Evolutionary conservation across 805 yeast genomes (phyloP), one percentile per base, ranked within the genome.

Genomic region (Monosporozyma unispora): DNA sequence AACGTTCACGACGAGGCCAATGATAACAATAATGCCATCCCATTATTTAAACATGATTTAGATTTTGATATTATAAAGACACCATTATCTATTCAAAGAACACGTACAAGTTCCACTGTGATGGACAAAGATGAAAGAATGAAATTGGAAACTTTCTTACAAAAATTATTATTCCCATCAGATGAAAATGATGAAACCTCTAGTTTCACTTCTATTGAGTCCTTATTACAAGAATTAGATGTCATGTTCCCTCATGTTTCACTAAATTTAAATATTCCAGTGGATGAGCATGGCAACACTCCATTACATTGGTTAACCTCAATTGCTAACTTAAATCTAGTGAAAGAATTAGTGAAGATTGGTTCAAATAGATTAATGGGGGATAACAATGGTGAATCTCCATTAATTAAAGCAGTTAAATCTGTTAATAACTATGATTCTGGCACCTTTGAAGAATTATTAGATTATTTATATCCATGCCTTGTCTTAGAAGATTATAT

Each of bases 251-350:
- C 69, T 5, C 47, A 54, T 22, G 49, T 53, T 8, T 50, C 52
- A 12, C 44, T 87, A 35, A 77, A 80, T 51, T 73, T 90, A 46
- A 93, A 88, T 60, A 87, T 88, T 31, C 82, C 96, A 1, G 86
- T 95, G 43, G 99, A 95, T 67, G 95, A 87, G 57, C 80, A 84
- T 50, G 97, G 98, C 0, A 93, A 93, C 62, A 84, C 96, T 0
- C 88, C 96, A 0, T 73, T 93, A 50, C 99, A 93, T 67, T 87
- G 98, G 95, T 95, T 97, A 3, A 82, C 97, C 14, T 87, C 97
- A 0, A 75, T 93, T 64, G 98, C 95, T 0, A 80, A 87, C 50
- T 68, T 82, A 1, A 70, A 80, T 2, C 73, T 90, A 47, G 91
- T 88, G 3, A 78, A 72, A 42, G 81, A 81, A 38, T 73, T 87